phyloP scores from a whole-genome alignment of 202 grass and related monocot species.

The Carex sylvatica region DNA sequence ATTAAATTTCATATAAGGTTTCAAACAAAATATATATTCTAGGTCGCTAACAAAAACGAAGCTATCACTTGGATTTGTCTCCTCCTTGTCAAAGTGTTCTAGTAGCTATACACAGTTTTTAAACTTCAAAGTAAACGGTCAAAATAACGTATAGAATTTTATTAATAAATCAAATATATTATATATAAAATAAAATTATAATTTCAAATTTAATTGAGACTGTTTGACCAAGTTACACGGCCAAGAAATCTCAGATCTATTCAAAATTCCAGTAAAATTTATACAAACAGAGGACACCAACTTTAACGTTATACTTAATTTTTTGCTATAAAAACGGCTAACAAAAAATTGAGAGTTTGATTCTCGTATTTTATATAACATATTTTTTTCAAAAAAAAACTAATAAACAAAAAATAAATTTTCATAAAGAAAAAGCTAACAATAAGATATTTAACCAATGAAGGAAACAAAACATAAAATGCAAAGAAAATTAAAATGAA shows the following conservation, averaged over 20 bases:
- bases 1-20: background rate
- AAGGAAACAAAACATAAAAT: background rate
- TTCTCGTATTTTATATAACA: background rate
- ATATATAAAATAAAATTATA: background rate
- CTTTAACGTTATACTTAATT: background rate
- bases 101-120: background rate
- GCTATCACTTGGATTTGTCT: no score
- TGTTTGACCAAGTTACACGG: background rate
- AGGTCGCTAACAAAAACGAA: no score
- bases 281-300: background rate
- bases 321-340: background rate
- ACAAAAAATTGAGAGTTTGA: background rate
- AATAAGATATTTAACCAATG: background rate
- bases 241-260: background rate
- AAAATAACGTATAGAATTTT: background rate
- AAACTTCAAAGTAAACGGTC: background rate
- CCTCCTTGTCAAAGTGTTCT: no score
- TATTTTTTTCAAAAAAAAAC: background rate
- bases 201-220: background rate
- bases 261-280: background rate
- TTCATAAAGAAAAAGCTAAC: background rate
- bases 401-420: background rate
- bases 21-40: background rate
- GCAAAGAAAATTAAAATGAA: background rate
- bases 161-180: background rate